These are phyloP conservation scores for Annulohypoxylon truncatum DNA, from an alignment of 2,329 filamentous ascomycete species.

Conservation along the genomic window DNA sequence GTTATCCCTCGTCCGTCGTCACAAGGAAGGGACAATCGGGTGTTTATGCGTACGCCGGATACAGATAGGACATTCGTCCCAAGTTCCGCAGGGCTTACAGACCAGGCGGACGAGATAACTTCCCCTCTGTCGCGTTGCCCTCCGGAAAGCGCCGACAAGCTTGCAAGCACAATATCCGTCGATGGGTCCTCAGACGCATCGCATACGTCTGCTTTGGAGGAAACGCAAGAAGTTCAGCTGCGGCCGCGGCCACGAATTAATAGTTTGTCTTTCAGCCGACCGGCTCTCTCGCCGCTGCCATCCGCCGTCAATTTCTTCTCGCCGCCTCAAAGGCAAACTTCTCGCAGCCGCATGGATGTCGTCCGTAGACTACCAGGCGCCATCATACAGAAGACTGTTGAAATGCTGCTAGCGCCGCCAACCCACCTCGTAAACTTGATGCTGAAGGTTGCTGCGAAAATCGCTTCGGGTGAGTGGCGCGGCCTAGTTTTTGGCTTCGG, in stretches of 20 bases:
- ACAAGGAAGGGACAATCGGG: slow-evolving; percentile 50
- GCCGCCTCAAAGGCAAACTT: slow-evolving; percentile 55
- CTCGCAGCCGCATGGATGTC: slow-evolving; percentile 56
- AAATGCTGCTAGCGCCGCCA: slow-evolving; percentile 83
- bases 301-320: slow-evolving; percentile 74
- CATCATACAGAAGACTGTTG: slow-evolving; percentile 80
- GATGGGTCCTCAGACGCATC: slow-evolving; percentile 13
- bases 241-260: slow-evolving; percentile 68
- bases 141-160: slow-evolving; percentile 7
- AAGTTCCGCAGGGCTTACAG: slow-evolving; percentile 45
- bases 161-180: slow-evolving; percentile 11
- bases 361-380: slow-evolving; percentile 68
- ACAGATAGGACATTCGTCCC: slow-evolving; percentile 49
- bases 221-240: slow-evolving; percentile 57
- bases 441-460: slow-evolving; percentile 81
- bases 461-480: slow-evolving; percentile 73
- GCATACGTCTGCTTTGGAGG: slow-evolving; percentile 47
- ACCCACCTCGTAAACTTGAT: slow-evolving; percentile 82
- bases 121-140: slow-evolving; percentile 34
- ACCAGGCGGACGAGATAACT: slow-evolving; percentile 46
- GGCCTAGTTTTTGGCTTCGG: slow-evolving; percentile 67
- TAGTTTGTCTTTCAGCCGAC: slow-evolving; percentile 62
- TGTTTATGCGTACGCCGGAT: slow-evolving; percentile 51
- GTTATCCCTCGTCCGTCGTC: slow-evolving; percentile 49
- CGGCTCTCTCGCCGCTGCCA: slow-evolving; percentile 74